Base-by-base conservation (phyloP, 1,284 basidiomycete genomes). In the Takashimella tepidaria region DNA sequence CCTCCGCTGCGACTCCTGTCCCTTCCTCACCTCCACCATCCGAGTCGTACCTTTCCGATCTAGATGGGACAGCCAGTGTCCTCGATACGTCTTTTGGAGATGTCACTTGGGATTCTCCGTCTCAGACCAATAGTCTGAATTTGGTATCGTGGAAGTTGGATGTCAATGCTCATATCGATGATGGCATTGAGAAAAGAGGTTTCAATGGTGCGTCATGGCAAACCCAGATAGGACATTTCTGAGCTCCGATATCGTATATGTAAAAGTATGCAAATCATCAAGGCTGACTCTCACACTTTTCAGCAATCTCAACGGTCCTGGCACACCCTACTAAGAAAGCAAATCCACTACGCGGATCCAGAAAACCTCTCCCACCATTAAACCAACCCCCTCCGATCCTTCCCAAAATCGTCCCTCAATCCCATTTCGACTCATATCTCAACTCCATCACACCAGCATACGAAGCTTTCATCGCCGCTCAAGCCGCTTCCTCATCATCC, bases 291-390 rank as follows among this genome's bases (percentile, higher is more conserved):
- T 47, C 24, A 5, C 31, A 4, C 4, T 16, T 13, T 6, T 3
- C 56, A 78, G 85, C 85, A 22, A 85, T 87, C 56, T 86, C 86
- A 6, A 86, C 84, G 6, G 84, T 87, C 10, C 81, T 93, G 52
- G 91, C 90, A 65, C 90, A 87, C 66, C 91, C 91, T 1, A 86
- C 87, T 67, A 89, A 86, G 75, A 81, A 80, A 47, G 86, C 87
- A 48, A 88, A 87, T 27, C 89, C 91, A 8, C 85, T 92, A 22
- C 88, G 92, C 69, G 83, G 87, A 0, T 88, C 91, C 64, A 85
- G 76, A 13, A 75, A 89, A 8, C 76, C 84, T 0, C 78, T 93
- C 8, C 89, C 90, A 2, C 76, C 86, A 5, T 52, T 73, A 16
- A 82, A 85, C 3, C 79, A 82, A 3, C 82, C 85, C 1, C 83